Evolutionary conservation across 495 filamentous ascomycete genomes (phyloP).

Genomic region (Apiosordaria backusii): DNA sequence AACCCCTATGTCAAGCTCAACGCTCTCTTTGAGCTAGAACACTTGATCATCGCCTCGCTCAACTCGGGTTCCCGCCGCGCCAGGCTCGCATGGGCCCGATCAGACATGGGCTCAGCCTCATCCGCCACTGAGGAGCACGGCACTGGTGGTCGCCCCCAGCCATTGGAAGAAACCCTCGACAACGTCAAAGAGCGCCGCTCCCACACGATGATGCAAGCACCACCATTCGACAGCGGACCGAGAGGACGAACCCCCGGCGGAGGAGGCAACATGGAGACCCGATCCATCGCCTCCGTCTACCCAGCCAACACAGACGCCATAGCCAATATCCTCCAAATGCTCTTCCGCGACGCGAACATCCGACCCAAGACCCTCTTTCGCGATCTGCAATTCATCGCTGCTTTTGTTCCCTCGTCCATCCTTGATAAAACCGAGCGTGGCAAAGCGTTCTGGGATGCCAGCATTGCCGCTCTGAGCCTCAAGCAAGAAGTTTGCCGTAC

Average conservation of each 20-base stretch:
- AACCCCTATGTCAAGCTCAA: slow-evolving; percentile 85
- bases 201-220: slow-evolving; percentile 46
- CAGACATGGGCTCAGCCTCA: slow-evolving; percentile 34
- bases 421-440: slow-evolving; percentile 83
- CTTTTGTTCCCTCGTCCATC: slow-evolving; percentile 77
- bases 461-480: slow-evolving; percentile 77
- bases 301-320: slow-evolving; percentile 66
- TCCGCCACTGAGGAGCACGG: slow-evolving; percentile 33
- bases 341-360: slow-evolving; percentile 72
- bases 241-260: slow-evolving; percentile 29
- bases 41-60: slow-evolving; percentile 73
- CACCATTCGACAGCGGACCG: slow-evolving; percentile 22
- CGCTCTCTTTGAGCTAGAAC: slow-evolving; percentile 77
- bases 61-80: slow-evolving; percentile 44
- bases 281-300: slow-evolving; percentile 42
- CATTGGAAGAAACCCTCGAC: slow-evolving; percentile 62
- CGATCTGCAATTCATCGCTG: slow-evolving; percentile 91
- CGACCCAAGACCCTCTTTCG: slow-evolving; percentile 91
- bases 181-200: slow-evolving; percentile 67
- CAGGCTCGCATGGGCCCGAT: slow-evolving; percentile 35
- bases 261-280: slow-evolving; percentile 35
- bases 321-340: slow-evolving; percentile 69
- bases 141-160: slow-evolving; percentile 30
- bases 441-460: slow-evolving; percentile 93
- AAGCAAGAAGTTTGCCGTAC: slow-evolving; percentile 86